Evolutionary conservation across 352 stramenopile species (phyloP), one percentile per base, ranked within the genome.

Genomic region (Pythium sukuiense): DNA sequence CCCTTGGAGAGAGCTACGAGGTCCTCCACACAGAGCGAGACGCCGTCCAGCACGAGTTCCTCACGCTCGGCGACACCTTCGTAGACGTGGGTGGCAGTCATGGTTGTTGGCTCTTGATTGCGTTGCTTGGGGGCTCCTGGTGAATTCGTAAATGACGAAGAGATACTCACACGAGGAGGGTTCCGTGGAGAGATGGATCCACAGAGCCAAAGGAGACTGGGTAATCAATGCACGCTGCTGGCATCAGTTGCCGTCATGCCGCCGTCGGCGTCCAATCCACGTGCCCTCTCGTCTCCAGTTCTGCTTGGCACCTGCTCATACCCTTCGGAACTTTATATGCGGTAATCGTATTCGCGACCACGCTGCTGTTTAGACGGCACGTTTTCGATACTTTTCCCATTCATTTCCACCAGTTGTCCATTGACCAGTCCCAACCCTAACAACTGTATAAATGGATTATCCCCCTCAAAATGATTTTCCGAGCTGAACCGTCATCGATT

Each of bases 1-100:
- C 87, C 80, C 57, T 84, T 87, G 59, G 80, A 90, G 33, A 95
- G 70, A 53, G 71, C 62, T 20, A 95, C 85, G 57, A 95, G 78
- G 67, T 90, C 80, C 67, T 92, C 80, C 12, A 72, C 76, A 60
- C 78, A 81, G 9, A 92, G 80, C 57, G 81, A 90, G 57, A 81
- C 76, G 59, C 84, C 84, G 63, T 92, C 84, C 45, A 92, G 71
- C 60, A 82, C 69, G n/a, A 88, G 65, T 60, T 67, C 56, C 14
- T 66, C 56, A 41, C 63, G 63, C 8, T 70, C 29, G n/a, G 53
- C 61, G 20, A 20, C 35, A 16, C 61, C 61, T 65, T 73, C 60
- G 43, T 61, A 66, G 6, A 59, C 50, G 24, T 64, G 37, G 33
- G 43, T 56, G 35, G 45, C 53, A 13, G 53, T 35, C 56, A 65